Evolutionary conservation across 2,329 filamentous ascomycete genomes (phyloP).

Genomic region (Fusarium nodosum): DNA sequence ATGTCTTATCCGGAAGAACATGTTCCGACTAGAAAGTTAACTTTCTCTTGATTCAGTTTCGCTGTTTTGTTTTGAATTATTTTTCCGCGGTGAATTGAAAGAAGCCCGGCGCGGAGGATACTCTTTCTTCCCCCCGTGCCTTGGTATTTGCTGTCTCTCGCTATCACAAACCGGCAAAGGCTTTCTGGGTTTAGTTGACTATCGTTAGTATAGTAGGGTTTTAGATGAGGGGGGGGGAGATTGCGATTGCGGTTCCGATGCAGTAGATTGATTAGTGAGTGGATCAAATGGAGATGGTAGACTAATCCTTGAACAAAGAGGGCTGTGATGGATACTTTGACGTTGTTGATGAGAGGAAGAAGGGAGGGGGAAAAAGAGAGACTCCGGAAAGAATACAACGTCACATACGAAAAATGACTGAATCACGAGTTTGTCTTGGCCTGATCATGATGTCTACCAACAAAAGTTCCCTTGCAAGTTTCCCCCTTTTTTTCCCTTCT

Average conservation of each 20-base stretch:
- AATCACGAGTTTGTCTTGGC: neutral
- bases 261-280: conserved; percentile 6
- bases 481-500: neutral
- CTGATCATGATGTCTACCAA: neutral
- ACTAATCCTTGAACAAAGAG: conserved; percentile 3
- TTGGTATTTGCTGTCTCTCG: neutral
- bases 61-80: conserved; percentile 13
- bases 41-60: conserved; percentile 25
- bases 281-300: conserved; percentile 1
- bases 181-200: conserved; percentile 8
- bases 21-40: neutral
- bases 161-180: neutral
- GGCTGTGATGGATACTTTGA: neutral
- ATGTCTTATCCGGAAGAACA: conserved; percentile 37
- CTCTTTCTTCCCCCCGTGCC: neutral
- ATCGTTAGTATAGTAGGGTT: conserved; percentile 1
- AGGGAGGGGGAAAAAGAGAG: neutral
- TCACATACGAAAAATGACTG: conserved; percentile 4
- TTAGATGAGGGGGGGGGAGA: conserved; percentile 1
- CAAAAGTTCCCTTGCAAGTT: neutral
- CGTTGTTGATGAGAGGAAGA: neutral
- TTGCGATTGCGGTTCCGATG: conserved; percentile 5
- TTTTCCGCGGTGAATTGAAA: neutral
- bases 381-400: conserved; percentile 2
- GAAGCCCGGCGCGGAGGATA: conserved; percentile 7